Conservation (phyloP, 805 yeast genomes). For the Tetrapisispora arboricola region DNA sequence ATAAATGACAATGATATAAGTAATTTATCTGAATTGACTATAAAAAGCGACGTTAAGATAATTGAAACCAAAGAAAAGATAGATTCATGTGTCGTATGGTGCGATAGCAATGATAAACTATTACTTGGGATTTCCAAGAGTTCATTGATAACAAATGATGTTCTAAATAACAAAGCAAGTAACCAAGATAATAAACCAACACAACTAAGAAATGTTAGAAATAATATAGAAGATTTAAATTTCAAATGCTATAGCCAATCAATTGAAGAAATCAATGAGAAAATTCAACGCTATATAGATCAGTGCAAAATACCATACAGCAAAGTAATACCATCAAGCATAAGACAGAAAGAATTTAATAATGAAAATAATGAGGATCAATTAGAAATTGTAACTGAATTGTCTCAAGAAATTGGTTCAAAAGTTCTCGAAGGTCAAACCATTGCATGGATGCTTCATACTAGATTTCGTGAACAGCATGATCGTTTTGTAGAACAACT, state of each 20-base stretch:
- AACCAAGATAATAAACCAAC: too few species aligned
- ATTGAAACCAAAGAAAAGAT: background rate
- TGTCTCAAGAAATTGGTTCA: conserved; percentile 15
- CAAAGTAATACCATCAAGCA: conserved; percentile 13
- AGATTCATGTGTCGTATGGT: conserved; percentile 6
- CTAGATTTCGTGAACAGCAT: conserved; percentile 32
- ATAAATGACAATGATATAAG: conserved; percentile 13
- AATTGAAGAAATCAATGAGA: conserved; percentile 12
- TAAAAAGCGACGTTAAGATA: conserved; percentile 8
- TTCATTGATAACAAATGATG: too few species aligned
- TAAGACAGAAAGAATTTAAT: conserved; percentile 15
- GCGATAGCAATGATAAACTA: background rate
- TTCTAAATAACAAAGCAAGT: too few species aligned
- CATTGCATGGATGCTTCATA: conserved; percentile 30
- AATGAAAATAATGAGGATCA: conserved; percentile 22
- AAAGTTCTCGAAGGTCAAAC: conserved; percentile 20
- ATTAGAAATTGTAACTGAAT: conserved; percentile 15
- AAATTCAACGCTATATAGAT: conserved; percentile 10
- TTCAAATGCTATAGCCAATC: conserved; percentile 12
- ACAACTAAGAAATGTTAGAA: too few species aligned
- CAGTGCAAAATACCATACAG: conserved; percentile 11
- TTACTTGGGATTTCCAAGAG: background rate
- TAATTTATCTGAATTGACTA: conserved; percentile 5
- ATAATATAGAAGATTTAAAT: too few species aligned
- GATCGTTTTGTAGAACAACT: conserved; percentile 36